phyloP scores from a whole-genome alignment of 129 eudicot species.

The Logfia minima region DNA sequence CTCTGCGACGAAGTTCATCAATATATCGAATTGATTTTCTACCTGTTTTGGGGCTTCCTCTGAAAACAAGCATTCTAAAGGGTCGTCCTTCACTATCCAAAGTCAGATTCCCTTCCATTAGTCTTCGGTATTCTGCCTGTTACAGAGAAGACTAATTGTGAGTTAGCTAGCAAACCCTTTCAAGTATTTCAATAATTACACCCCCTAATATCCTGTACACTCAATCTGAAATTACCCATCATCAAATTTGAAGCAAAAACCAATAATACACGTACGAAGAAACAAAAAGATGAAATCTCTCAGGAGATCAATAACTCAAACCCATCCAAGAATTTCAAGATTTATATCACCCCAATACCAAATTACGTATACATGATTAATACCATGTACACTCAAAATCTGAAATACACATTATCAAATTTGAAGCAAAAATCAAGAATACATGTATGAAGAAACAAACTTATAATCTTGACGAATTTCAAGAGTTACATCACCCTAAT shows the following conservation, averaged over 20 bases:
- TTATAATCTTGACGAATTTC: neutral
- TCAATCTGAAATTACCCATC: too few relatives aligned
- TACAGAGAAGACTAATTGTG: neutral
- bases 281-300: neutral
- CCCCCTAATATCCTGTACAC: neutral
- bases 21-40: constrained; percentile 47
- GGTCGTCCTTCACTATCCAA: constrained; percentile 66
- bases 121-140: constrained; percentile 34
- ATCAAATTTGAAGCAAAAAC: neutral
- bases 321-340: neutral
- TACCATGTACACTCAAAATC: neutral
- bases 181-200: neutral
- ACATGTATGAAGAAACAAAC: neutral
- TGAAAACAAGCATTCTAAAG: constrained; percentile 65
- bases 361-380: neutral
- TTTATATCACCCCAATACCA: neutral
- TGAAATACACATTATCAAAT: neutral
- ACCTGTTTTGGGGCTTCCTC: constrained; percentile 74
- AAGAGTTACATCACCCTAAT: constrained; percentile 6
- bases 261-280: neutral
- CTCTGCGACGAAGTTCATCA: constrained; percentile 55
- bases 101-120: constrained; percentile 48
- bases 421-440: neutral
- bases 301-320: neutral
- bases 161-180: neutral